Evolutionary conservation across 441 rosid genomes (phyloP).

Genomic region (Gossypium davidsonii): DNA sequence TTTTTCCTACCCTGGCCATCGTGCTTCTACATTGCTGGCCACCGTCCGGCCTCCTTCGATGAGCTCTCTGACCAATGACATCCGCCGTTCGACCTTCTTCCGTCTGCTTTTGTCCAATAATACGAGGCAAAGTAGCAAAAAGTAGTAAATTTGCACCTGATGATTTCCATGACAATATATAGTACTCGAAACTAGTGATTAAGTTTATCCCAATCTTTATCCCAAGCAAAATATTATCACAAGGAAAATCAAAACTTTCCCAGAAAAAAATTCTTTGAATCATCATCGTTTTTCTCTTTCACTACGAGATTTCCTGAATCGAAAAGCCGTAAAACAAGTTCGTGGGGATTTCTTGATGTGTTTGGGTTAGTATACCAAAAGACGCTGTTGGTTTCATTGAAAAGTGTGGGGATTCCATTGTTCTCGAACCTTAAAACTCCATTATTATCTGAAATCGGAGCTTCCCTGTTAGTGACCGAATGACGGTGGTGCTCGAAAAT

Average conservation of each 20-base stretch:
- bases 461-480: constrained; percentile 25
- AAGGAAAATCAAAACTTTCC: constrained; percentile 26
- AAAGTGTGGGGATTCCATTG: constrained; percentile 6
- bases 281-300: background rate
- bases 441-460: background rate
- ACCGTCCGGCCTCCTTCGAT: too few relatives aligned
- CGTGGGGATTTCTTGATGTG: background rate
- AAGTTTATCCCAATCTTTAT: constrained; percentile 24
- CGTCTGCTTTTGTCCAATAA: too few relatives aligned
- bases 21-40: too few relatives aligned
- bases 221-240: constrained; percentile 15
- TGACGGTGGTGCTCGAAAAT: constrained; percentile 16
- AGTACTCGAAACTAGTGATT: constrained; percentile 1
- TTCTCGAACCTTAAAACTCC: background rate
- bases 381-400: background rate
- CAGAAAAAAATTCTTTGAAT: background rate
- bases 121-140: too few relatives aligned
- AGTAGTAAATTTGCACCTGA: background rate
- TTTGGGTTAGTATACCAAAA: constrained; percentile 5
- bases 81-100: too few relatives aligned
- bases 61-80: too few relatives aligned
- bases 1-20: too few relatives aligned
- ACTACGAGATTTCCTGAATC: constrained; percentile 27
- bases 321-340: constrained; percentile 17
- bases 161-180: constrained; percentile 20